Base-by-base conservation (phyloP, 441 rosid species). In the Cnidoscolus chayamansa region DNA sequence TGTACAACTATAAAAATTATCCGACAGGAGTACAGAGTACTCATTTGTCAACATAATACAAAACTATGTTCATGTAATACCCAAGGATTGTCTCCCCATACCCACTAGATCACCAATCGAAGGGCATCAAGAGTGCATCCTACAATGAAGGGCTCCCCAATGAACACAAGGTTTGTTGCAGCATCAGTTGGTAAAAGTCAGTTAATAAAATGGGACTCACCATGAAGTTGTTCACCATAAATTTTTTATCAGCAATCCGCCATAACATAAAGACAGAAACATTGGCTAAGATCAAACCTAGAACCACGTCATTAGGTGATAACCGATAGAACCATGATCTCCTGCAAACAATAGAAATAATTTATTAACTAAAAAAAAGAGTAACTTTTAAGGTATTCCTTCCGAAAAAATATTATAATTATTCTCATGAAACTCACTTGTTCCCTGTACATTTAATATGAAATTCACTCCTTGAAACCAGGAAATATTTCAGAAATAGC, bases 171-270 rank as follows among this genome's bases (percentile, higher is more conserved):
- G 17, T 62, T 20, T 25, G 50, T 40, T 10, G 51, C 49, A 13
- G 65, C 16, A 72, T 17, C 77, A 60, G 45, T 58, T 53, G 35
- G n/a, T 67, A 57, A 47, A 45, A 76, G 45, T 45, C 8, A 63
- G 20, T 11, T 35, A 17, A 68, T 61, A 72, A 53, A 56, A 56
- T 53, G 78, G 75, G 74, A 71, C 91, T 81, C 72, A 93, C 98
- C 79, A 86, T 93, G 82, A 93, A 93, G 79, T 92, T 88, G 10
- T 86, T 68, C 63, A 67, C 57, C 98, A 94, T 92, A 83, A 90
- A 92, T 20, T 35, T 79, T 32, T 47, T 51, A 82, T 85, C 80
- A 8, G 83, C 89, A 67, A 86, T 70, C 45, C 83, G 85, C 98
- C 97, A 90, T 81, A 88, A 81, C 56, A 85, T 0, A 81, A 90